Conservation (phyloP, 108 stramenopile genomes). For the Mediolabrus comicus region DNA sequence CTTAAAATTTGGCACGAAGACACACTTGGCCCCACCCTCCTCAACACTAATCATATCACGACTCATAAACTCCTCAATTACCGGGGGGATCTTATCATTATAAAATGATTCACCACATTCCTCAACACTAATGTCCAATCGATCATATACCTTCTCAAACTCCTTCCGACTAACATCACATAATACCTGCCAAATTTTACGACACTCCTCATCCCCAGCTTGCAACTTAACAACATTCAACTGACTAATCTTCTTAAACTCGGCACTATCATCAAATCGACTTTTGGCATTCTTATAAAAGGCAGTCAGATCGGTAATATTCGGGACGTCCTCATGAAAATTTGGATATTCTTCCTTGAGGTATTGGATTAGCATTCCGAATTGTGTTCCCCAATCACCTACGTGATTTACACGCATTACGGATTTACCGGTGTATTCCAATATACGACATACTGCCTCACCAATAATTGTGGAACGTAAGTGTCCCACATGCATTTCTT, state of each 20-base stretch:
- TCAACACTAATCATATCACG: conserved; percentile 68
- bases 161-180: conserved; percentile 93
- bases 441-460: conserved; percentile 93
- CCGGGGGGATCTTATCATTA: conserved; percentile 95
- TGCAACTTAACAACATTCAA: conserved; percentile 96
- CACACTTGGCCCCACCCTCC: conserved; percentile 93
- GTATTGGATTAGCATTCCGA: conserved; percentile 99
- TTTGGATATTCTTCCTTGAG: conserved; percentile 94
- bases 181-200: conserved; percentile 90
- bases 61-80: conserved; percentile 87
- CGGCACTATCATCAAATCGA: conserved; percentile 90
- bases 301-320: conserved; percentile 93
- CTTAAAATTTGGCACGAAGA: conserved; percentile 84
- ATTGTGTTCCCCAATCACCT: conserved; percentile 99
- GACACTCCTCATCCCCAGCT: conserved; percentile 90
- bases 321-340: conserved; percentile 56
- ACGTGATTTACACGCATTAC: conserved; percentile 97
- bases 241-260: conserved; percentile 93
- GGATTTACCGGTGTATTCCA: conserved; percentile 90
- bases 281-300: conserved; percentile 98
- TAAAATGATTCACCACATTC: conserved; percentile 99
- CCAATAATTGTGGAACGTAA: conserved; percentile 98
- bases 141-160: conserved; percentile 97
- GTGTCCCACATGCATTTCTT: conserved; percentile 99
- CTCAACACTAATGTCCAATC: conserved; percentile 89